Conservation (phyloP, 1,284 basidiomycete genomes). For the Puccinia coronata region DNA sequence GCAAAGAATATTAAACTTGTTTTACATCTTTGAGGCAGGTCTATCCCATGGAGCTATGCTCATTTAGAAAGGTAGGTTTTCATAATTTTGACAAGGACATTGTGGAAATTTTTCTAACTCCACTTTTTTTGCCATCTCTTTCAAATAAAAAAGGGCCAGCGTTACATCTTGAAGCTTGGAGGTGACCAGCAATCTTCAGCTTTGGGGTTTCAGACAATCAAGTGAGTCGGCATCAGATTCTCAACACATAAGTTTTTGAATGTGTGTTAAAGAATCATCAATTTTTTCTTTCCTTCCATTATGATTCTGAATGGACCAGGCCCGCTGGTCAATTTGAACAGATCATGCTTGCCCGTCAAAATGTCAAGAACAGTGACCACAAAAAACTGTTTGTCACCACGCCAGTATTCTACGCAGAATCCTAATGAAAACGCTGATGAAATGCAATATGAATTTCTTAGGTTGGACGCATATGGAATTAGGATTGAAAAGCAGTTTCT, state of each 20-base stretch:
- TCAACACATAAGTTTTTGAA: too few species aligned
- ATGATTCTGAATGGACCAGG: too few species aligned
- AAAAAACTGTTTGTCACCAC: constrained; percentile 9
- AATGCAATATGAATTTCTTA: neutral
- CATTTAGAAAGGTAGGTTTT: neutral
- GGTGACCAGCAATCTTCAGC: constrained; percentile 31
- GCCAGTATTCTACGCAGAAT: too few species aligned
- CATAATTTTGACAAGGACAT: too few species aligned
- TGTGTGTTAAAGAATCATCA: too few species aligned
- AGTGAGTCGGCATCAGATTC: neutral
- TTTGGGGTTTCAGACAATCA: constrained; percentile 30
- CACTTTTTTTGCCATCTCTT: neutral
- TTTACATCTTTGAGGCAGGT: too few species aligned
- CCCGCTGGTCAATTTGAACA: constrained; percentile 15
- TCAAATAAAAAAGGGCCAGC: constrained; percentile 28
- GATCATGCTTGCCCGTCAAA: constrained; percentile 17
- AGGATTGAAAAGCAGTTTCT: neutral
- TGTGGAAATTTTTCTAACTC: too few species aligned
- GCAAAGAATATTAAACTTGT: too few species aligned
- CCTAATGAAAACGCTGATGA: neutral
- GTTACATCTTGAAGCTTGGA: constrained; percentile 22
- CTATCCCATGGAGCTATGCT: constrained; percentile 47
- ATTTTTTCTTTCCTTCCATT: too few species aligned
- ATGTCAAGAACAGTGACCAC: constrained; percentile 3
- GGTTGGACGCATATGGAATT: constrained; percentile 16